These are phyloP conservation scores for Pythium folliculosum DNA, from an alignment of 352 stramenopile genomes.

Conservation along the genomic window DNA sequence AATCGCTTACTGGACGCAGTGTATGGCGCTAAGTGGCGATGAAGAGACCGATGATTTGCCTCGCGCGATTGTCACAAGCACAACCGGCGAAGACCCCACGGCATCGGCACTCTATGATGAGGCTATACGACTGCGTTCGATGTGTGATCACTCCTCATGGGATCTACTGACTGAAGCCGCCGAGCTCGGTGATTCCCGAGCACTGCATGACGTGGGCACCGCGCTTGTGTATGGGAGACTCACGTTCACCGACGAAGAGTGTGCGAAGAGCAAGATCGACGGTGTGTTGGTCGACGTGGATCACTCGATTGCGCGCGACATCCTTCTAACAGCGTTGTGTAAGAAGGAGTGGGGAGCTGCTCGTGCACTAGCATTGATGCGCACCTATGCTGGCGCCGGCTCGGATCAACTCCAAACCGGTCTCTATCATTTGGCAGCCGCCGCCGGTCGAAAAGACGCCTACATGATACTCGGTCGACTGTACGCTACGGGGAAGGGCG, in stretches of 20 bases:
- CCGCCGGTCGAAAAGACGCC: slow-evolving; percentile 40
- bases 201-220: slow-evolving; percentile 14
- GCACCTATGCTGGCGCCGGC: not conserved
- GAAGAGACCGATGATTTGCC: too few relatives aligned
- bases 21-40: not conserved
- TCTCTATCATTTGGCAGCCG: slow-evolving; percentile 53
- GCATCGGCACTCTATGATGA: slow-evolving; percentile 9
- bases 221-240: slow-evolving; percentile 18
- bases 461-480: slow-evolving; percentile 57
- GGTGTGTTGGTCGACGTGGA: slow-evolving; percentile 11
- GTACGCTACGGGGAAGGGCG: slow-evolving; percentile 34
- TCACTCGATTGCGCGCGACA: not conserved
- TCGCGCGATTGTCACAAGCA: too few relatives aligned
- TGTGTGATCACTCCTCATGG: slow-evolving; percentile 15
- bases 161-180: slow-evolving; percentile 24
- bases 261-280: slow-evolving; percentile 8
- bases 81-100: not conserved
- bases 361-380: slow-evolving; percentile 6
- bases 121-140: not conserved
- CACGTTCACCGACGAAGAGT: slow-evolving; percentile 8
- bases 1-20: slow-evolving; percentile 48
- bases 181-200: slow-evolving; percentile 18
- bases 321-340: not conserved
- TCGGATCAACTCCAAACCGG: slow-evolving; percentile 25
- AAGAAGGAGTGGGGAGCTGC: slow-evolving; percentile 12